Conservation (phyloP, 805 yeast genomes). For the Yarrowia porcina region DNA sequence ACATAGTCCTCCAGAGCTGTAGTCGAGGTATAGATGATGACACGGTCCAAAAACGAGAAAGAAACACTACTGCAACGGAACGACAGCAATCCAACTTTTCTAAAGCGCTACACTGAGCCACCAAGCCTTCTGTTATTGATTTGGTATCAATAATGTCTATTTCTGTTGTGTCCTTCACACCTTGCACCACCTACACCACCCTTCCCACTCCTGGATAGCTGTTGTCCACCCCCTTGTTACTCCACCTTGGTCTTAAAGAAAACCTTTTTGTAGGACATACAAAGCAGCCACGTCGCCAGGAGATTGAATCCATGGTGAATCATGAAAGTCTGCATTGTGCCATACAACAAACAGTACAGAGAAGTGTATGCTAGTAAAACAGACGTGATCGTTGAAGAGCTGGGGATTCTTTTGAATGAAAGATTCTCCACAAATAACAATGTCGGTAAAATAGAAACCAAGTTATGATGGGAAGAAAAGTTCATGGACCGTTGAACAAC, state of each 20-base stretch:
- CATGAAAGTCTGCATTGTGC: slow-evolving; percentile 78
- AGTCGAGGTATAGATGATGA: no score
- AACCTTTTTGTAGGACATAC: background rate
- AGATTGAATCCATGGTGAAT: slow-evolving; percentile 72
- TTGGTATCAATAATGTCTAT: no score
- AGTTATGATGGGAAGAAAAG: slow-evolving; percentile 83
- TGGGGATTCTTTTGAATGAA: slow-evolving; percentile 45
- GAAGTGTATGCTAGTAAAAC: slow-evolving; percentile 50
- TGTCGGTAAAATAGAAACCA: slow-evolving; percentile 72
- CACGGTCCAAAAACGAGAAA: no score
- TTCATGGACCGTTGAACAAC: slow-evolving; percentile 77
- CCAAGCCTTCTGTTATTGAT: no score
- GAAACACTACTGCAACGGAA: no score
- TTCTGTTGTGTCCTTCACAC: no score
- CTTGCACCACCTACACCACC: no score
- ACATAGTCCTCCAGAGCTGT: no score
- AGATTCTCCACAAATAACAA: slow-evolving; percentile 56
- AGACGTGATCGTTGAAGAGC: slow-evolving; percentile 33
- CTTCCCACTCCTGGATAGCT: no score
- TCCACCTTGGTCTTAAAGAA: background rate
- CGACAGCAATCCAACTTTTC: no score
- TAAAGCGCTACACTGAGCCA: no score
- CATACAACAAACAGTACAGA: slow-evolving; percentile 64
- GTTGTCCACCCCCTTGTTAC: background rate
- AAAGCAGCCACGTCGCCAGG: slow-evolving; percentile 37